These are phyloP conservation scores for Flaveria sonorensis DNA, from an alignment of 129 eudicot genomes.

Conservation along the genomic window DNA sequence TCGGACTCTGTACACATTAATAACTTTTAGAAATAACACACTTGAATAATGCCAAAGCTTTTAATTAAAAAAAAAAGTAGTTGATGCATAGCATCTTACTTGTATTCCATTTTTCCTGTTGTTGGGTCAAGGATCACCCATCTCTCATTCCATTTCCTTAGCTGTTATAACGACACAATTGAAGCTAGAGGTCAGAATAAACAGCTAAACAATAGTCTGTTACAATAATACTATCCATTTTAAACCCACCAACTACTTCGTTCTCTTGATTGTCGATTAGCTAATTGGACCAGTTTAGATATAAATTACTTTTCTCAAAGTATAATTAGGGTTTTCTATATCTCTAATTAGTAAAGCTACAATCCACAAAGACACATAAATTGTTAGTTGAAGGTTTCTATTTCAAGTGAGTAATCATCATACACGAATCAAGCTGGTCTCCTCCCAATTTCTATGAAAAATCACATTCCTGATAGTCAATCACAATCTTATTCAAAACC, in stretches of 20 bases:
- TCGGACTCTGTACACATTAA: slow-evolving; percentile 51
- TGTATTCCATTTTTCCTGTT: slow-evolving; percentile 97
- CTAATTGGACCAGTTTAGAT: background rate
- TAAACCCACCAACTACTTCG: background rate
- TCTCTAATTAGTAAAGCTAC: background rate
- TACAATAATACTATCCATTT: background rate
- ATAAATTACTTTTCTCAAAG: slow-evolving; percentile 6
- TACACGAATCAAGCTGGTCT: background rate
- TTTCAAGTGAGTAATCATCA: slow-evolving; percentile 6
- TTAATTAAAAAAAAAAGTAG: slow-evolving; percentile 10
- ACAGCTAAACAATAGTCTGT: slow-evolving; percentile 16
- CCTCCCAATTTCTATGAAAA: background rate
- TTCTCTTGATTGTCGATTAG: background rate
- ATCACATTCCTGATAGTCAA: slow-evolving; percentile 17
- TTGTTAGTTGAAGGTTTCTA: background rate
- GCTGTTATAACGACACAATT: slow-evolving; percentile 44
- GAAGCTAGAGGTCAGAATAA: slow-evolving; percentile 22
- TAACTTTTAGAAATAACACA: slow-evolving; percentile 8
- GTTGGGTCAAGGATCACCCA: slow-evolving; percentile 97
- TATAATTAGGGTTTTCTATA: slow-evolving; percentile 21
- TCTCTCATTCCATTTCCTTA: slow-evolving; percentile 97
- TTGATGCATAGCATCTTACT: slow-evolving; percentile 53
- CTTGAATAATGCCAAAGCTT: background rate
- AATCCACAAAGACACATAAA: slow-evolving; percentile 7
- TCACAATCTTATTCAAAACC: slow-evolving; percentile 7